Conservation (phyloP, 768 basidiomycete species). For the Termitomyces sp. region DNA sequence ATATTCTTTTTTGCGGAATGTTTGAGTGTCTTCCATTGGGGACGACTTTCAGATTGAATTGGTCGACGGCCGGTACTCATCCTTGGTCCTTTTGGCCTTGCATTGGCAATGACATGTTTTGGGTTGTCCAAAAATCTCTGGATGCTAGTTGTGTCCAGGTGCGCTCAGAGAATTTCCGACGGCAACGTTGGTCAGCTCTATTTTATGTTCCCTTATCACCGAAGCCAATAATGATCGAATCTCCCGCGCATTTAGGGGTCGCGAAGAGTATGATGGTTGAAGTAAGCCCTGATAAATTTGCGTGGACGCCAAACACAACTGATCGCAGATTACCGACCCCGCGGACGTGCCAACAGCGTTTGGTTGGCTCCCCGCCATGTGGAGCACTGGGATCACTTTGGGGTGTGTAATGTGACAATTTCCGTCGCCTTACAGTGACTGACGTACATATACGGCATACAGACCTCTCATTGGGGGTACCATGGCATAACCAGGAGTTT, state of each 20-base stretch:
- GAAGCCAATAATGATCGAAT: background rate
- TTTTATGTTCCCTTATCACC: background rate
- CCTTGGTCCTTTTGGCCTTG: conserved; percentile 26
- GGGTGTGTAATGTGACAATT: conserved; percentile 13
- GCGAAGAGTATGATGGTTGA: conserved; percentile 14
- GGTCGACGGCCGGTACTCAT: conserved; percentile 30
- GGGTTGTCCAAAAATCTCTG: conserved; percentile 27
- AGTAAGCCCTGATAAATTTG: background rate
- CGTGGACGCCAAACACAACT: background rate
- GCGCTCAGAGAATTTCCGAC: conserved; percentile 22
- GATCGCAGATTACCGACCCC: conserved; percentile 10
- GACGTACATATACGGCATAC: background rate
- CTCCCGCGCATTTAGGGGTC: conserved; percentile 5
- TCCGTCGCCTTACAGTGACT: background rate
- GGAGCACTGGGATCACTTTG: conserved; percentile 19
- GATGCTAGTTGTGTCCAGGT: conserved; percentile 22
- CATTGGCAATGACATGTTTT: conserved; percentile 26
- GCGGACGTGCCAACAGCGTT: conserved; percentile 9
- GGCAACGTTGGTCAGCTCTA: conserved; percentile 21
- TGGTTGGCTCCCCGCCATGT: conserved; percentile 18
- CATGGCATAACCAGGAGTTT: conserved; percentile 21
- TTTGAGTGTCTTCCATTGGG: conserved; percentile 27
- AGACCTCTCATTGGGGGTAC: conserved; percentile 25
- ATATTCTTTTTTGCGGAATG: conserved; percentile 31
- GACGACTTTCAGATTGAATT: conserved; percentile 30